These are phyloP conservation scores for Ligustrum vulgare DNA, from an alignment of 257 asterid species.

Conservation along the genomic window DNA sequence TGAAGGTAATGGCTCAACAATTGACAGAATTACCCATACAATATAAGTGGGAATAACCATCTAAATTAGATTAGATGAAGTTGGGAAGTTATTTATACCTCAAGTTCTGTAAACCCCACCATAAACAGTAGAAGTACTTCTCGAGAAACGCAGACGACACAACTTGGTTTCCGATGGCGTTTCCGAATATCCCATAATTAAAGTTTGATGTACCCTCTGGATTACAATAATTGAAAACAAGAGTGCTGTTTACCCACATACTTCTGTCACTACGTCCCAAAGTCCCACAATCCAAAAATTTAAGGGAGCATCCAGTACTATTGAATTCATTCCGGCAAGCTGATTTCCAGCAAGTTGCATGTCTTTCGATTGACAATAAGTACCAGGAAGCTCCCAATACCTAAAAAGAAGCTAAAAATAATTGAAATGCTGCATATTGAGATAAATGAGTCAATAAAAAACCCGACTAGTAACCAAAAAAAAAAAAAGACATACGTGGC, in stretches of 20 bases:
- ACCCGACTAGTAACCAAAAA: not conserved
- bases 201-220: slow-evolving; percentile 56
- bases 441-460: not conserved
- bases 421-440: slow-evolving; percentile 11
- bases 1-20: not conserved
- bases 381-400: slow-evolving; percentile 89
- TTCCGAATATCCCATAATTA: slow-evolving; percentile 65
- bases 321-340: slow-evolving; percentile 59
- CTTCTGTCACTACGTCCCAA: slow-evolving; percentile 41
- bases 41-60: not conserved
- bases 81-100: slow-evolving; percentile 44
- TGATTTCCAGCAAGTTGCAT: slow-evolving; percentile 72
- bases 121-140: slow-evolving; percentile 82
- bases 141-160: slow-evolving; percentile 62
- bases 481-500: slow-evolving; percentile 53
- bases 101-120: slow-evolving; percentile 92
- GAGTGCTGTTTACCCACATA: slow-evolving; percentile 55
- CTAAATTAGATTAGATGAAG: not conserved
- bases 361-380: slow-evolving; percentile 65
- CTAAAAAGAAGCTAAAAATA: slow-evolving; percentile 30
- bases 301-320: slow-evolving; percentile 47
- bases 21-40: not conserved
- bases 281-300: slow-evolving; percentile 69
- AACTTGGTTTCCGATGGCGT: slow-evolving; percentile 63
- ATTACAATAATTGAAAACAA: slow-evolving; percentile 56